Conservation (phyloP, 2,329 filamentous ascomycete species). For the Ophiocordyceps unilateralis region DNA sequence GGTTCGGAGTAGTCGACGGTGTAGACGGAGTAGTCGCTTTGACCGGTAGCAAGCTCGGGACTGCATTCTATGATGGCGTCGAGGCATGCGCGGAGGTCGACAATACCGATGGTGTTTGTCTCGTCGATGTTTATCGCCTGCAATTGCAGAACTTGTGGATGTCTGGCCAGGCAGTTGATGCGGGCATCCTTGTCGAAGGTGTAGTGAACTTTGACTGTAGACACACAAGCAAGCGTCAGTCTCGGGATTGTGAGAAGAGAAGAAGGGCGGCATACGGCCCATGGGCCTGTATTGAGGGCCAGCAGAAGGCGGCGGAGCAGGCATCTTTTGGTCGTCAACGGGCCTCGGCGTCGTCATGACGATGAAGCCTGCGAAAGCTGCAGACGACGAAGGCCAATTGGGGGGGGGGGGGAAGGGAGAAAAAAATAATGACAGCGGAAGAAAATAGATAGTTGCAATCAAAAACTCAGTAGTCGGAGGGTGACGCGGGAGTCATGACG, state of each 20-base stretch:
- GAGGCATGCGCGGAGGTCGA: constrained; percentile 75
- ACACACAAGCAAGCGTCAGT: neutral
- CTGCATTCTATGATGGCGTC: constrained; percentile 64
- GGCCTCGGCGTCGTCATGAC: constrained; percentile 22
- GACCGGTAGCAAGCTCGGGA: constrained; percentile 59
- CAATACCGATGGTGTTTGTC: constrained; percentile 62
- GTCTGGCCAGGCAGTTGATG: constrained; percentile 75
- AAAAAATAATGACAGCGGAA: neutral
- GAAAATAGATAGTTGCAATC: neutral
- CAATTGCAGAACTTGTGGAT: constrained; percentile 62
- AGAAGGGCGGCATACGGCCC: constrained; percentile 37
- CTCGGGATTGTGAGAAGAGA: constrained; percentile 6
- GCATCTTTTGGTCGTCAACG: constrained; percentile 14
- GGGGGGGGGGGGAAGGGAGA: too few relatives aligned
- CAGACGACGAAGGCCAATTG: neutral
- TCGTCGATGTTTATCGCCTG: constrained; percentile 72
- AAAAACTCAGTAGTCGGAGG: neutral
- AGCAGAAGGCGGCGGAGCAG: constrained; percentile 11
- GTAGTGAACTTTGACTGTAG: constrained; percentile 83
- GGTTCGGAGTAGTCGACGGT: constrained; percentile 93
- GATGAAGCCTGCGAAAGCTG: neutral
- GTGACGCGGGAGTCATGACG: neutral
- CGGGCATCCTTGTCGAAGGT: constrained; percentile 84
- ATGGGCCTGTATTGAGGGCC: constrained; percentile 45
- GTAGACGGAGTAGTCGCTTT: constrained; percentile 85